These are phyloP conservation scores for Linnemannia elongata DNA, from an alignment of 192 early-diverging fungal species.

Conservation along the genomic window DNA sequence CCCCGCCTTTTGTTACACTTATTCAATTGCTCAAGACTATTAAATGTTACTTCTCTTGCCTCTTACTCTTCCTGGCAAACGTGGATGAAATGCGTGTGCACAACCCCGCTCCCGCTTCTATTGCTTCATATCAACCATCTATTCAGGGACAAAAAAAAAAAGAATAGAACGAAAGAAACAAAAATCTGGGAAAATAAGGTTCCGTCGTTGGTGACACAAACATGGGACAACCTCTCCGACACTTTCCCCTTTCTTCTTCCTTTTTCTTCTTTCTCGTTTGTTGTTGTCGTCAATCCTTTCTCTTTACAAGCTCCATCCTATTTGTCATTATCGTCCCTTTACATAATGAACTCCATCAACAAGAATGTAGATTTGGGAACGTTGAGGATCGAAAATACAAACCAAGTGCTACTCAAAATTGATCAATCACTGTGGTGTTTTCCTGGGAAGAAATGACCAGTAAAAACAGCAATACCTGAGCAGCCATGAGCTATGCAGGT, in stretches of 20 bases:
- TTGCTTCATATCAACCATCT: neutral
- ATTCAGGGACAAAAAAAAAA: neutral
- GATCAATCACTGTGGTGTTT: neutral
- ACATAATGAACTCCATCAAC: neutral
- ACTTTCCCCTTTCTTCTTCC: neutral
- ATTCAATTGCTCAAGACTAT: neutral
- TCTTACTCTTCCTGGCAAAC: neutral
- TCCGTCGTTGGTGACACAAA: slow-evolving; percentile 31
- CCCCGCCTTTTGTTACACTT: neutral
- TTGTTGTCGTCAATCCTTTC: neutral
- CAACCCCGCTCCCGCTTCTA: neutral
- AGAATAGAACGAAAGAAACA: neutral
- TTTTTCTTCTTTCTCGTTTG: neutral
- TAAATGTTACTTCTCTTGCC: neutral
- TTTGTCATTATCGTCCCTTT: neutral
- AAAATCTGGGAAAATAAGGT: slow-evolving; percentile 34
- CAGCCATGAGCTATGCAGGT: slow-evolving; percentile 1
- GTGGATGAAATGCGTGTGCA: neutral
- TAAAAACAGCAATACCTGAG: neutral
- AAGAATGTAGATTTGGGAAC: neutral
- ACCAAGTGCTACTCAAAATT: neutral
- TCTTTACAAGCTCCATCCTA: neutral
- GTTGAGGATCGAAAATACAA: neutral
- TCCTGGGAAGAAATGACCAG: neutral
- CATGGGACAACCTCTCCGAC: slow-evolving; percentile 4